A percentile compares a stretch with the other conserved stretches of the same genome.
These are phyloP conservation scores for Pleurotus eryngii DNA, from an alignment of 768 basidiomycete genomes.

Conservation along the genomic window DNA sequence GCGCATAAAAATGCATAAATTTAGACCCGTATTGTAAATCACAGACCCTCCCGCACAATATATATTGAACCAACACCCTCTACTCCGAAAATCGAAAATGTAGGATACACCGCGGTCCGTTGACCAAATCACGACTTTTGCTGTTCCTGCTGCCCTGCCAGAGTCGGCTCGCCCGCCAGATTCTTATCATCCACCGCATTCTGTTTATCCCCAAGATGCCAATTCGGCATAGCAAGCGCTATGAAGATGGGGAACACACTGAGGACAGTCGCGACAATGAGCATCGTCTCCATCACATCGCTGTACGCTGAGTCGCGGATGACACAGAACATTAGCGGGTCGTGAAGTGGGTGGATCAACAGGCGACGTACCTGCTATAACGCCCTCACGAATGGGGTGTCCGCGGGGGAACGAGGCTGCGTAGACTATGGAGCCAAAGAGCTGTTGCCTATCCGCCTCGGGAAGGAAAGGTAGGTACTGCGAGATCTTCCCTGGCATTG, in stretches of 20 bases:
- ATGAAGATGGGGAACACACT: slow-evolving; percentile 57
- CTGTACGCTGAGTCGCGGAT: slow-evolving; percentile 36
- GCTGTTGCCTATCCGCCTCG: slow-evolving; percentile 34
- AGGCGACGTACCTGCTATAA: slow-evolving; percentile 45
- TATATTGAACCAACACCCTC: too few species aligned
- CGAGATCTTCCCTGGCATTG: slow-evolving; percentile 62
- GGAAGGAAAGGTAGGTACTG: slow-evolving; percentile 49
- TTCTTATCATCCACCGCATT: slow-evolving; percentile 59
- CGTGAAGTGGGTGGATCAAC: background rate
- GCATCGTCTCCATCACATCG: slow-evolving; percentile 55
- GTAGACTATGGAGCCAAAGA: slow-evolving; percentile 57
- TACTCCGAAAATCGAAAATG: too few species aligned
- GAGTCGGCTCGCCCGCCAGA: slow-evolving; percentile 24
- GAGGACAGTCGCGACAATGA: slow-evolving; percentile 49
- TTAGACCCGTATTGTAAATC: too few species aligned
- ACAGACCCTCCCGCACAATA: too few species aligned
- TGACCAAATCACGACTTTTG: background rate
- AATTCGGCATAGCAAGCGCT: slow-evolving; percentile 60
- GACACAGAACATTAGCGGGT: background rate
- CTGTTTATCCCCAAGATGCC: slow-evolving; percentile 66
- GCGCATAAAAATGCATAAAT: too few species aligned
- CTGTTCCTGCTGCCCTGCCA: slow-evolving; percentile 1
- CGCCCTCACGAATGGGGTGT: slow-evolving; percentile 61
- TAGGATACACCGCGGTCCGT: too few species aligned
- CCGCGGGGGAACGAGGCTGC: slow-evolving; percentile 47